Evolutionary conservation across 768 basidiomycete genomes (phyloP).

Genomic region (Lepiota subincarnata): DNA sequence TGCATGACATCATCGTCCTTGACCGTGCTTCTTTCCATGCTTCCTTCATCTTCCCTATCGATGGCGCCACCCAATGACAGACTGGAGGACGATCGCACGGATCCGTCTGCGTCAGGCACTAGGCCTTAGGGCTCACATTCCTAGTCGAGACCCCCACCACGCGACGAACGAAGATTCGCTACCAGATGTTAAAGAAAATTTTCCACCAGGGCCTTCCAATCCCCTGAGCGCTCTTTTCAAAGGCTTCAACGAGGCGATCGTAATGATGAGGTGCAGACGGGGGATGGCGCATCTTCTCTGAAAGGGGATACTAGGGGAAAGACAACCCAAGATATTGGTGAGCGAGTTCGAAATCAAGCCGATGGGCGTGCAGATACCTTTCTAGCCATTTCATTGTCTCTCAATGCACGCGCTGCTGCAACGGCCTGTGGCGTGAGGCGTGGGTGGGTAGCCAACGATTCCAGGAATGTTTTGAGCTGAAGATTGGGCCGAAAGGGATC

Average conservation of each 20-base stretch:
- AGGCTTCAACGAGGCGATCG: conserved; percentile 65
- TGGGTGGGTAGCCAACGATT: conserved; percentile 64
- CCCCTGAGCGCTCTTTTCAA: conserved; percentile 73
- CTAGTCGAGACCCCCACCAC: not conserved
- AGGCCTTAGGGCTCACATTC: not conserved
- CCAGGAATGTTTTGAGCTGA: conserved; percentile 63
- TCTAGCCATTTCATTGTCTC: conserved; percentile 51
- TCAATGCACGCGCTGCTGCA: conserved; percentile 50
- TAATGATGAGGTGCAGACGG: conserved; percentile 74
- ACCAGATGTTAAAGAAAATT: conserved; percentile 75
- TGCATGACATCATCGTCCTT: no score
- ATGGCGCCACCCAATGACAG: no score
- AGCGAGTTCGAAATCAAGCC: not conserved
- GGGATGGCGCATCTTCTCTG: conserved; percentile 60
- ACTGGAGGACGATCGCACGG: no score
- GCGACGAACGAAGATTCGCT: conserved; percentile 12
- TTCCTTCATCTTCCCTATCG: no score
- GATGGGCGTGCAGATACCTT: conserved; percentile 45
- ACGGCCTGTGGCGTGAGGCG: conserved; percentile 60
- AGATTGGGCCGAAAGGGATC: conserved; percentile 78
- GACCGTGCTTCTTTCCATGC: no score
- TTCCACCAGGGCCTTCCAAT: conserved; percentile 83
- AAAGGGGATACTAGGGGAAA: conserved; percentile 55
- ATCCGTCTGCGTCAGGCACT: no score
- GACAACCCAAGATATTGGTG: not conserved